Evolutionary conservation across 2,329 filamentous ascomycete species (phyloP), one percentile per base, ranked within the genome.

Genomic region (Aspergillus pseudoglaucus): DNA sequence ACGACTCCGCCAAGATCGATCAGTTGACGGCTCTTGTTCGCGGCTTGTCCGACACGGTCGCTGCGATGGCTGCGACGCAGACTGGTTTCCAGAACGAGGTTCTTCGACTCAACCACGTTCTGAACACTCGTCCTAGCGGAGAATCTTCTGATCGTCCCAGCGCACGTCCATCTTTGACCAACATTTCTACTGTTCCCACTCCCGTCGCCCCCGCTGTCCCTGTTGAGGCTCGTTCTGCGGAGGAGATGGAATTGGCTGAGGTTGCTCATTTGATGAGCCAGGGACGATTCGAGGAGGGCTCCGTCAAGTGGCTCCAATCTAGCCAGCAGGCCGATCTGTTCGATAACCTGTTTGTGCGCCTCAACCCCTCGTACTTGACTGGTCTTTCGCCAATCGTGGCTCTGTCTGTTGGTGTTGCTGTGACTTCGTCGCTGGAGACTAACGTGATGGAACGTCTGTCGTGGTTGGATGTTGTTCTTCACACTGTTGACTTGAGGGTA

Each of bases 321-420:
- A 62, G 68, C 27, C 76, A 77, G 47, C 79, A 82, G 54, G 71
- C 73, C 14, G 75, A 78, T 41, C 69, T 85, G n/a, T 85, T 84
- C 59, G 79, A 83, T 61, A 72, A 75, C 23, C 71, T 83, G 45
- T 84, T 85, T 59, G 72, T 80, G 18, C 75, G 73, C 47, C 72
- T 78, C 56, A 76, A 79, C 50, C 80, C 81, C 1, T 64, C 68
- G 7, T 84, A 81, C 61, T 68, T 84, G 20, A 67, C 67, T 15
- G 68, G 72, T 35, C 72, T 84, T 15, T 75, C 78, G 25, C 75
- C 79, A 2, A 73, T 85, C 37, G 74, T 84, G 32, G 71, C 75
- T 20, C 73, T 85, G 38, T 83, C 80, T 2, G 79, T 83, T 22
- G 79, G 78, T 45, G 80, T 80, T 18, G 80, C 81, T n/a, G 77